A percentile compares a stretch with the other conserved stretches of the same genome.
phyloP scores from a whole-genome alignment of 495 filamentous ascomycete genomes.

The Xylaria bambusicola region DNA sequence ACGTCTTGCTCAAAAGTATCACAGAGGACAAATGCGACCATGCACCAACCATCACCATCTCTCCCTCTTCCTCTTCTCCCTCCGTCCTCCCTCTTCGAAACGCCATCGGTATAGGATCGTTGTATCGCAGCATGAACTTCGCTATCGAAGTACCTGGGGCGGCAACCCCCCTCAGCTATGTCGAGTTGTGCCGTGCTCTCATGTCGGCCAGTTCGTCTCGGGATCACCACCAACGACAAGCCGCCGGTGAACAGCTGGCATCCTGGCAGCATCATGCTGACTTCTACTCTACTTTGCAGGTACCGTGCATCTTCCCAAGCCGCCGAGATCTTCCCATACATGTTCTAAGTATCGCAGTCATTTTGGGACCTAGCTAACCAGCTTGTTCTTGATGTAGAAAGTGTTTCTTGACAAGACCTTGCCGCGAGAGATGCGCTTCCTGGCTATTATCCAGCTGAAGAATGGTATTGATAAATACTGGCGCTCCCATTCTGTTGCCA shows the following conservation, averaged over 20 bases:
- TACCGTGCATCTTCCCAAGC: slow-evolving; percentile 38
- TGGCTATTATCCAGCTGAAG: slow-evolving; percentile 92
- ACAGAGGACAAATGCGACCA: no score
- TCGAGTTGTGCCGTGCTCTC: slow-evolving; percentile 72
- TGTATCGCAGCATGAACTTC: slow-evolving; percentile 45
- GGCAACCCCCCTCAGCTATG: slow-evolving; percentile 55
- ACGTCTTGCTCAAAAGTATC: not conserved
- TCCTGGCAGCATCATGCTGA: slow-evolving; percentile 77
- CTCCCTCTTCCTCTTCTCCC: no score
- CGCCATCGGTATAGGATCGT: not conserved
- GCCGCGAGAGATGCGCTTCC: slow-evolving; percentile 74
- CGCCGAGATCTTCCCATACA: slow-evolving; percentile 26
- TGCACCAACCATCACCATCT: no score
- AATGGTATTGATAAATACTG: slow-evolving; percentile 95
- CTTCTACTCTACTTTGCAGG: slow-evolving; percentile 82
- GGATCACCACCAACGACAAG: slow-evolving; percentile 72
- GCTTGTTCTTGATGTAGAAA: slow-evolving; percentile 50
- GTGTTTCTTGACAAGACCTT: slow-evolving; percentile 76
- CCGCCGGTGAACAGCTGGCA: slow-evolving; percentile 78
- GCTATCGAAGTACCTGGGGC: slow-evolving; percentile 57
- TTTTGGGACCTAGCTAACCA: slow-evolving; percentile 16
- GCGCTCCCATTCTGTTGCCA: slow-evolving; percentile 68
- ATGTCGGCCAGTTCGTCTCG: slow-evolving; percentile 67
- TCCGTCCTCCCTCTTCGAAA: no score
- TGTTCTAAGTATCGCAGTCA: not conserved